Conservation (phyloP, 331 rosid species). For the Ulmus americana region DNA sequence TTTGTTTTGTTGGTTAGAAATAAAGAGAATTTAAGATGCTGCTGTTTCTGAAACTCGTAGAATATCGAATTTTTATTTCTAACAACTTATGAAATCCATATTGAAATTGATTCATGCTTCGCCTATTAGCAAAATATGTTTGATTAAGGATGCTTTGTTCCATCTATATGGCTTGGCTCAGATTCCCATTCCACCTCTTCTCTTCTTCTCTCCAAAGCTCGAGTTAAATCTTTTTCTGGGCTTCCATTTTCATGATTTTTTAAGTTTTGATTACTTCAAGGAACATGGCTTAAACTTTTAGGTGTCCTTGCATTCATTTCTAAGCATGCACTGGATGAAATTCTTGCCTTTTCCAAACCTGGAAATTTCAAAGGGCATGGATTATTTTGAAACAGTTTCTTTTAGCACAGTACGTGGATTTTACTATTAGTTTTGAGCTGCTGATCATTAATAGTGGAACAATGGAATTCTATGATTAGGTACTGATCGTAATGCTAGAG, state of each 20-base stretch:
- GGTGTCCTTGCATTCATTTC: neutral
- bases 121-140: no score
- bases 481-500: conserved; percentile 59
- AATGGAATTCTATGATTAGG: conserved; percentile 41
- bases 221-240: neutral
- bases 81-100: neutral
- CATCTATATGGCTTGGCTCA: neutral
- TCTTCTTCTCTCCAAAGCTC: neutral
- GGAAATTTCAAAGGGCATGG: neutral
- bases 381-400: neutral
- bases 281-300: neutral
- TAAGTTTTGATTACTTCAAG: neutral
- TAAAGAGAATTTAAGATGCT: no score
- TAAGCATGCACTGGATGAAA: neutral
- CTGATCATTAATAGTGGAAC: conserved; percentile 11
- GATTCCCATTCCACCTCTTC: neutral
- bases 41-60: neutral
- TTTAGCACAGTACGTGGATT: no score
- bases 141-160: no score
- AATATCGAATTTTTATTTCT: neutral
- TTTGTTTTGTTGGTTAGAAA: neutral
- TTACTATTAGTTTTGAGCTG: conserved; percentile 5
- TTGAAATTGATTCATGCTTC: neutral
- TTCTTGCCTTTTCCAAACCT: neutral
- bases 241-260: neutral